A percentile compares a stretch with the other conserved stretches of the same genome.
Conservation (phyloP, 805 yeast genomes). For the Candida morakotiae region DNA sequence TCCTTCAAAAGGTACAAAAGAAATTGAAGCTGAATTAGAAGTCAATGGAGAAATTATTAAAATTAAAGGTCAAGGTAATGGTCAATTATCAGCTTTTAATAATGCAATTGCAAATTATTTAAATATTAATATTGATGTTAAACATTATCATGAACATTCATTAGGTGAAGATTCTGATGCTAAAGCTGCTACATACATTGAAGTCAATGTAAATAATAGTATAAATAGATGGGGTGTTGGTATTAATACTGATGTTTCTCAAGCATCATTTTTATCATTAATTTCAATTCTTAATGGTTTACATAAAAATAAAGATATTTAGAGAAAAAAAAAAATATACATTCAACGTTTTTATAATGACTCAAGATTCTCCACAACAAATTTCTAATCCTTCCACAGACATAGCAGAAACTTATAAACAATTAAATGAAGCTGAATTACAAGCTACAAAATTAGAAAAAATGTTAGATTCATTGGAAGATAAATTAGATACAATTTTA, state of each 20-base stretch:
- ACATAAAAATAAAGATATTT: slow-evolving; percentile 10
- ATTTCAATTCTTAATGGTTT: slow-evolving; percentile 59
- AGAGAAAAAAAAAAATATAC: slow-evolving; percentile 1
- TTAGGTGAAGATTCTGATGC: slow-evolving; percentile 68
- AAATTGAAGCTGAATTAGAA: slow-evolving; percentile 46
- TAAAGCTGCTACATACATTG: slow-evolving; percentile 73
- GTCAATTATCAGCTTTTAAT: slow-evolving; percentile 75
- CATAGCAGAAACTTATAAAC: slow-evolving; percentile 54
- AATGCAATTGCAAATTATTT: slow-evolving; percentile 53
- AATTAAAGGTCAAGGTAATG: slow-evolving; percentile 68
- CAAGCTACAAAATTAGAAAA: slow-evolving; percentile 59
- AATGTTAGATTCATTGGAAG: slow-evolving; percentile 62
- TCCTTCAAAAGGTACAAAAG: slow-evolving; percentile 32
- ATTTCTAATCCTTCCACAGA: slow-evolving; percentile 19
- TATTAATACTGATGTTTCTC: slow-evolving; percentile 83
- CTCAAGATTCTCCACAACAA: background rate
- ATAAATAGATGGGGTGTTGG: slow-evolving; percentile 83
- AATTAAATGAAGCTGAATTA: slow-evolving; percentile 63
- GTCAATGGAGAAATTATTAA: slow-evolving; percentile 37
- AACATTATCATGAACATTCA: slow-evolving; percentile 75
- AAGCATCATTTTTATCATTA: slow-evolving; percentile 72
- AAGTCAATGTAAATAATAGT: slow-evolving; percentile 30
- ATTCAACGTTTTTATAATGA: slow-evolving; percentile 1
- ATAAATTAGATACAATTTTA: slow-evolving; percentile 55
- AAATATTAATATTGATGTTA: slow-evolving; percentile 52